Percentiles rank a stretch among this genome's conserved stretches.
These are phyloP conservation scores for Mortierella sp. DNA, from an alignment of 371 early-diverging fungal species.

Conservation along the genomic window DNA sequence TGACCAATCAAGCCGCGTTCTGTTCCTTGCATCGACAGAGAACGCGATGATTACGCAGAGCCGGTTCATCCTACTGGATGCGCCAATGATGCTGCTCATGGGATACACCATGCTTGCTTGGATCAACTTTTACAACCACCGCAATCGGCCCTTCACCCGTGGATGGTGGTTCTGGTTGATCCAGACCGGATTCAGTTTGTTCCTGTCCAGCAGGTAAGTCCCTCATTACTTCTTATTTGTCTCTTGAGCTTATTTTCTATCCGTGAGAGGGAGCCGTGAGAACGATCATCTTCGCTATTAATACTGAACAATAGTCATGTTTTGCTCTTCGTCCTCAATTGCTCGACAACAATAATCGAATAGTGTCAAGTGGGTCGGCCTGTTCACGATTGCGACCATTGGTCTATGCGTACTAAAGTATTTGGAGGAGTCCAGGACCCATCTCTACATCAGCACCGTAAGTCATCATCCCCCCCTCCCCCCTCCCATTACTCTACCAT, in stretches of 20 bases:
- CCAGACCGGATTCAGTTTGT: slow-evolving; percentile 91
- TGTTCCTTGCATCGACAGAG: slow-evolving; percentile 60
- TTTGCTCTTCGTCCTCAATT: too few species aligned
- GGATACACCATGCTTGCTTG: slow-evolving; percentile 84
- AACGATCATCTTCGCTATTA: not conserved
- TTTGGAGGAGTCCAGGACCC: slow-evolving; percentile 36
- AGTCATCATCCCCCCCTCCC: not conserved
- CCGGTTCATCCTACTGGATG: slow-evolving; percentile 97
- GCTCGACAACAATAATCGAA: slow-evolving; percentile 40
- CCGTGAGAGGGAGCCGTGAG: not conserved
- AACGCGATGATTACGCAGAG: slow-evolving; percentile 90
- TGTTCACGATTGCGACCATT: slow-evolving; percentile 93
- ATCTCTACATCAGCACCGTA: slow-evolving; percentile 47
- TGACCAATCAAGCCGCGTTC: not conserved
- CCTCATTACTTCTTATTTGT: not conserved
- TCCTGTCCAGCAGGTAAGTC: slow-evolving; percentile 74
- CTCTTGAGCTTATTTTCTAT: slow-evolving; percentile 61
- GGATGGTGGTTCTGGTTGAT: slow-evolving; percentile 93
- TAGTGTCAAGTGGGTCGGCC: slow-evolving; percentile 99
- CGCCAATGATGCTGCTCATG: slow-evolving; percentile 97
- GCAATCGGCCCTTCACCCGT: slow-evolving; percentile 79
- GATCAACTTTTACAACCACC: slow-evolving; percentile 82
- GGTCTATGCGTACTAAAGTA: slow-evolving; percentile 67
- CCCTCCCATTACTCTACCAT: too few species aligned
- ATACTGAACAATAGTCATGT: too few species aligned